Evolutionary conservation across 192 early-diverging fungal genomes (phyloP).

Genomic region (Linnemannia schmuckeri): DNA sequence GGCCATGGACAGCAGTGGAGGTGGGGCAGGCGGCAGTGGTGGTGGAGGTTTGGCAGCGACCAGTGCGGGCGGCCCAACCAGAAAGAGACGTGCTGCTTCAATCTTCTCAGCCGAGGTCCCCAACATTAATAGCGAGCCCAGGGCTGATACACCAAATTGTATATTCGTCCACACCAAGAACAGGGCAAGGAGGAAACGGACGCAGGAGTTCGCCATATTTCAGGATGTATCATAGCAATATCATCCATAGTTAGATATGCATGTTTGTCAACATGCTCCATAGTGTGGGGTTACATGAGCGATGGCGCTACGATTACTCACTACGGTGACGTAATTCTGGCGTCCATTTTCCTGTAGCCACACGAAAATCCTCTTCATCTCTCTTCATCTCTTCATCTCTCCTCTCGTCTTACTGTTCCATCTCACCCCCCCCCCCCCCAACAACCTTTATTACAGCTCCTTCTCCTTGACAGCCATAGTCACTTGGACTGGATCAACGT

Average conservation of each 20-base stretch:
- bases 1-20: not conserved
- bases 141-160: too few relatives aligned
- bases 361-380: too few relatives aligned
- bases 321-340: not conserved
- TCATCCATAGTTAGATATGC: slow-evolving; percentile 11
- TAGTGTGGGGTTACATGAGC: slow-evolving; percentile 9
- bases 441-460: slow-evolving; percentile 15
- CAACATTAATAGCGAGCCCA: too few relatives aligned
- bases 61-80: not conserved
- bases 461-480: slow-evolving; percentile 17
- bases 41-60: not conserved
- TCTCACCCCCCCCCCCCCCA: too few relatives aligned
- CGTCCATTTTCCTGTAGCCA: not conserved
- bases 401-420: too few relatives aligned
- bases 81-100: slow-evolving; percentile 5
- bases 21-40: slow-evolving; percentile 9
- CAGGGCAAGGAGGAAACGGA: too few relatives aligned
- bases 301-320: not conserved
- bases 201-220: too few relatives aligned
- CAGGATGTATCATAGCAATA: too few relatives aligned
- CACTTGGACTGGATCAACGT: slow-evolving; percentile 20
- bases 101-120: not conserved
- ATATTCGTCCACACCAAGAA: not conserved
- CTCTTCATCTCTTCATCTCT: too few relatives aligned
- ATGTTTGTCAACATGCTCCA: not conserved